phyloP scores from a whole-genome alignment of 306 rosid genomes.

The Canavalia ensiformis region DNA sequence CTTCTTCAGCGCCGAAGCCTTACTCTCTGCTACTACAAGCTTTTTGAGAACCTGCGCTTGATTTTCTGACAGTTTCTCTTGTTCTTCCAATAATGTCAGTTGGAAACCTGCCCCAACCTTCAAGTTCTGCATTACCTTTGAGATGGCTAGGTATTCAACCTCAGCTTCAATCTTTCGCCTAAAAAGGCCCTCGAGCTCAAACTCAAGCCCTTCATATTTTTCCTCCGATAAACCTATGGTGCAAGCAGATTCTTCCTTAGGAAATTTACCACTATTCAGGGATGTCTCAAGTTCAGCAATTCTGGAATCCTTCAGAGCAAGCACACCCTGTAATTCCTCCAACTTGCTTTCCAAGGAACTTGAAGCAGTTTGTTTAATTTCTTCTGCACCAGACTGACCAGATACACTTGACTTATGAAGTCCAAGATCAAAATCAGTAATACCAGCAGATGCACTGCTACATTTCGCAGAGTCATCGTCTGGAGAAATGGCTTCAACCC shows the following conservation, averaged over 20 bases:
- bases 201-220: conserved; percentile 53
- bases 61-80: conserved; percentile 59
- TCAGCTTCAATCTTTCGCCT: conserved; percentile 80
- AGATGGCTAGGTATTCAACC: conserved; percentile 66
- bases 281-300: conserved; percentile 75
- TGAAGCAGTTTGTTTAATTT: conserved; percentile 54
- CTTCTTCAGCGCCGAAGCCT: conserved; percentile 64
- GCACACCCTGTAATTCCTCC: conserved; percentile 58
- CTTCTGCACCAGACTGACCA: conserved; percentile 59
- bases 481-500: conserved; percentile 55
- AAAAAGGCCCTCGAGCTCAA: conserved; percentile 62
- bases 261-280: conserved; percentile 53
- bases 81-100: conserved; percentile 58
- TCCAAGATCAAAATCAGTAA: conserved; percentile 50
- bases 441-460: conserved; percentile 54
- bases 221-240: conserved; percentile 53
- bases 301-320: conserved; percentile 64
- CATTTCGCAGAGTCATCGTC: conserved; percentile 58
- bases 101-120: conserved; percentile 55
- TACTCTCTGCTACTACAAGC: conserved; percentile 61
- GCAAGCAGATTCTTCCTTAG: conserved; percentile 61
- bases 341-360: conserved; percentile 65
- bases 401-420: conserved; percentile 51
- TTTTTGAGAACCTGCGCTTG: conserved; percentile 62
- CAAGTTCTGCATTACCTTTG: conserved; percentile 54